phyloP scores from a whole-genome alignment of 2,329 filamentous ascomycete species.

The Fonsecaea monophora region DNA sequence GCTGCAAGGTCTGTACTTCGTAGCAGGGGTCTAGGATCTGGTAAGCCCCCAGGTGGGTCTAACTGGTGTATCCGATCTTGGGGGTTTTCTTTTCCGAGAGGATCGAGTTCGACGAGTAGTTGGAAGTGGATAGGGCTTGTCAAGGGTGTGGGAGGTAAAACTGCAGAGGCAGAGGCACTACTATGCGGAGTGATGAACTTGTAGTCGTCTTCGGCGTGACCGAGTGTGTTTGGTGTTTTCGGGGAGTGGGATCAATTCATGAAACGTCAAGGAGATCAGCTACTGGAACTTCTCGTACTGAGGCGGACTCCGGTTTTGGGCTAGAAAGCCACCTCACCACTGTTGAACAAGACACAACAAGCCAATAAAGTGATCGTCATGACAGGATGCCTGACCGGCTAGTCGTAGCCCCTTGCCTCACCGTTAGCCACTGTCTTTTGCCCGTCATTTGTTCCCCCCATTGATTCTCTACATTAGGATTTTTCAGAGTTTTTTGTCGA shows the following conservation, averaged over 20 bases:
- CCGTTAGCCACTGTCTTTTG: neutral
- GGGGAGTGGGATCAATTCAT: neutral
- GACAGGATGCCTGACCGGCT: neutral
- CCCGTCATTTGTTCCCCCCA: neutral
- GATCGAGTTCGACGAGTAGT: neutral
- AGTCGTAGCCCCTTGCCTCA: neutral
- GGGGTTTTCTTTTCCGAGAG: neutral
- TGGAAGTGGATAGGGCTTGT: too few species aligned
- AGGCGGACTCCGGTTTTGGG: slow-evolving; percentile 1
- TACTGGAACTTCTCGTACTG: neutral
- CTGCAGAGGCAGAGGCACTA: too few species aligned
- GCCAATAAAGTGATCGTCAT: neutral
- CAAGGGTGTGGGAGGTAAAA: too few species aligned
- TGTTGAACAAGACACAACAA: neutral
- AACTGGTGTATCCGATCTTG: slow-evolving; percentile 7
- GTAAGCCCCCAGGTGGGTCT: slow-evolving; percentile 13
- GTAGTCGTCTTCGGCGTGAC: neutral
- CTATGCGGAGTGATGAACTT: neutral
- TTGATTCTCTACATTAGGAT: neutral
- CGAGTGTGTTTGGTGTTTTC: neutral
- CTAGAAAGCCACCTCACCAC: neutral
- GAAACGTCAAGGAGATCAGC: neutral
- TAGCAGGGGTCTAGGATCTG: slow-evolving; percentile 18
- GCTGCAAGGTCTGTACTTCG: neutral
- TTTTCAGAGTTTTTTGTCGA: neutral